Evolutionary conservation across 1,284 basidiomycete species (phyloP).

Genomic region (Leccinum variabile): DNA sequence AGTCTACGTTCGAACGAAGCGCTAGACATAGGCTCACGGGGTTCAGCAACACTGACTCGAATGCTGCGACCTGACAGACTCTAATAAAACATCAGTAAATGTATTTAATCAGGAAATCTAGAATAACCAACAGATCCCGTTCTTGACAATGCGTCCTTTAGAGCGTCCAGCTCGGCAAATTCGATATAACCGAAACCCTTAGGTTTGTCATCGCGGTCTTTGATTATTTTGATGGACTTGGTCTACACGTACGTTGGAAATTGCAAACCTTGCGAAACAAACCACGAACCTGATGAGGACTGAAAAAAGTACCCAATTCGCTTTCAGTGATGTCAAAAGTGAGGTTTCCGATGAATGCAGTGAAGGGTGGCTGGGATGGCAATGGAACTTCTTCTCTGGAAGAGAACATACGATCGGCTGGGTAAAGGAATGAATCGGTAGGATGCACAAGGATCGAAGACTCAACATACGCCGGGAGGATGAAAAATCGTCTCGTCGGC

Average conservation of each 20-base stretch:
- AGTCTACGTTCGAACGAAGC: conserved; percentile 6
- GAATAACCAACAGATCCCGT: conserved; percentile 47
- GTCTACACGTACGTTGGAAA: conserved; percentile 45
- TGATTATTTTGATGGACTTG: conserved; percentile 90
- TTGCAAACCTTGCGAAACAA: background rate
- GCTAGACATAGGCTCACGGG: conserved; percentile 59
- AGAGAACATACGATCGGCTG: conserved; percentile 60
- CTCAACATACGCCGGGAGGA: conserved; percentile 55
- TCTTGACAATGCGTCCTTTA: conserved; percentile 80
- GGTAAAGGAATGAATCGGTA: conserved; percentile 15
- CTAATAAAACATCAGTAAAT: conserved; percentile 38
- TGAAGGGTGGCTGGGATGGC: conserved; percentile 94
- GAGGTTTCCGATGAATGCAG: conserved; percentile 94
- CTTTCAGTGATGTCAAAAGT: conserved; percentile 88
- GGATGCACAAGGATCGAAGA: conserved; percentile 5
- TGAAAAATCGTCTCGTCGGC: conserved; percentile 61
- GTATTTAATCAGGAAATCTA: conserved; percentile 2
- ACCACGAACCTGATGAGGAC: conserved; percentile 53
- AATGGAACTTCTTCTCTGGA: conserved; percentile 90
- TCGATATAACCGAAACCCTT: conserved; percentile 99
- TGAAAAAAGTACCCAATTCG: conserved; percentile 85
- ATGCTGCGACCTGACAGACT: conserved; percentile 77
- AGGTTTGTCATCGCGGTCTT: conserved; percentile 86
- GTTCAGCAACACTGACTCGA: conserved; percentile 93
- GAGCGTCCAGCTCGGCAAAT: conserved; percentile 79